These are phyloP conservation scores for Carex pumila DNA, from an alignment of 176 grass and related monocot species.

Conservation along the genomic window DNA sequence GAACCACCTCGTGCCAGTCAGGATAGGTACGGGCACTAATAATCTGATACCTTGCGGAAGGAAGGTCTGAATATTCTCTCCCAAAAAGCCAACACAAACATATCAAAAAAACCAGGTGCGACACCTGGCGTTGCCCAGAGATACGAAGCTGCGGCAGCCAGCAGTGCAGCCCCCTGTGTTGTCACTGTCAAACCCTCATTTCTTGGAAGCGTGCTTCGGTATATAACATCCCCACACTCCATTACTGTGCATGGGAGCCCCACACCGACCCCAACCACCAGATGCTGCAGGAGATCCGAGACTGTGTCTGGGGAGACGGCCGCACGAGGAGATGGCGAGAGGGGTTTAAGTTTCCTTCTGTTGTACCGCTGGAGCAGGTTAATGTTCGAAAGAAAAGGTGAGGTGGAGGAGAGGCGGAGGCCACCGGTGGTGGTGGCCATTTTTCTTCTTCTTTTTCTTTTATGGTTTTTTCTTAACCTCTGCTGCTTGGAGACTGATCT, in stretches of 20 bases:
- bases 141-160: slow-evolving; percentile 52
- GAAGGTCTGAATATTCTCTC: slow-evolving; percentile 68
- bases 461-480: neutral
- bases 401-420: slow-evolving; percentile 15
- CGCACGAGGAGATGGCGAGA: neutral
- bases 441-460: neutral
- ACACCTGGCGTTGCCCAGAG: slow-evolving; percentile 94
- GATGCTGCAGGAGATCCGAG: slow-evolving; percentile 40
- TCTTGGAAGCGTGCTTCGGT: slow-evolving; percentile 88
- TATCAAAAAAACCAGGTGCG: slow-evolving; percentile 93
- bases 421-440: slow-evolving; percentile 12
- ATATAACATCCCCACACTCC: slow-evolving; percentile 95
- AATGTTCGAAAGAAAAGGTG: slow-evolving; percentile 1
- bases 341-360: neutral
- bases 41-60: slow-evolving; percentile 63
- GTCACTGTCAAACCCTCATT: slow-evolving; percentile 75
- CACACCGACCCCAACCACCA: slow-evolving; percentile 84
- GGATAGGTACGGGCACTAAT: neutral
- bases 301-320: slow-evolving; percentile 25
- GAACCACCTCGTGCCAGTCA: neutral
- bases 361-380: neutral
- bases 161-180: slow-evolving; percentile 48
- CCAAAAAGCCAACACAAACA: slow-evolving; percentile 84
- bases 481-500: neutral
- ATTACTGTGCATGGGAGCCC: slow-evolving; percentile 98